Conservation (phyloP, 1,139 yeast genomes). For the Candida sojae region DNA sequence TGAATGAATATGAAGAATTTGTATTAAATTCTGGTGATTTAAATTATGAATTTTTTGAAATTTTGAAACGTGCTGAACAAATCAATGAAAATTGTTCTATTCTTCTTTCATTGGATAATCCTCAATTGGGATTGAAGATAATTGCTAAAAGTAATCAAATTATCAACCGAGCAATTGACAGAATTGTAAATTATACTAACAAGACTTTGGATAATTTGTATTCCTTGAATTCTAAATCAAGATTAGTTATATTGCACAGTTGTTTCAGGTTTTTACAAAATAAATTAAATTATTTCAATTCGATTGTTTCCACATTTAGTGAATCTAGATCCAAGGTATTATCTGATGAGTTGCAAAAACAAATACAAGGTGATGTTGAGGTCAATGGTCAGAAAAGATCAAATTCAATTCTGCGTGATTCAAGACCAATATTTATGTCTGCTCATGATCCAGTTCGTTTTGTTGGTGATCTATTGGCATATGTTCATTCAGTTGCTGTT, state of each 20-base stretch:
- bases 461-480: constrained; percentile 86
- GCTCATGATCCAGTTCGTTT: constrained; percentile 83
- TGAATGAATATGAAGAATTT: constrained; percentile 73
- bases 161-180: constrained; percentile 53
- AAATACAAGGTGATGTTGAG: constrained; percentile 38
- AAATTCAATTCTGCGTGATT: constrained; percentile 15
- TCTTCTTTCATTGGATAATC: constrained; percentile 66
- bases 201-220: constrained; percentile 38
- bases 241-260: constrained; percentile 31
- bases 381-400: constrained; percentile 5
- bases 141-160: constrained; percentile 61
- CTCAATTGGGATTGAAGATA: constrained; percentile 69
- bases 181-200: constrained; percentile 40
- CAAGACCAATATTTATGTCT: constrained; percentile 60
- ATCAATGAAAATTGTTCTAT: constrained; percentile 72
- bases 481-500: constrained; percentile 85
- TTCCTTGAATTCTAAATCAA: constrained; percentile 29
- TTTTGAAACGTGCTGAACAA: constrained; percentile 59
- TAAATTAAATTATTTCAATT: constrained; percentile 53
- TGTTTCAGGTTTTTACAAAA: constrained; percentile 33
- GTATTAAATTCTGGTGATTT: constrained; percentile 43
- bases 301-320: constrained; percentile 47
- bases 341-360: constrained; percentile 60
- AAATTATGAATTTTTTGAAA: constrained; percentile 61
- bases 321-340: constrained; percentile 58